Percentiles rank a stretch among this genome's conserved stretches.
Evolutionary conservation across 306 rosid genomes (phyloP).

Genomic region (Fagus sylvatica): DNA sequence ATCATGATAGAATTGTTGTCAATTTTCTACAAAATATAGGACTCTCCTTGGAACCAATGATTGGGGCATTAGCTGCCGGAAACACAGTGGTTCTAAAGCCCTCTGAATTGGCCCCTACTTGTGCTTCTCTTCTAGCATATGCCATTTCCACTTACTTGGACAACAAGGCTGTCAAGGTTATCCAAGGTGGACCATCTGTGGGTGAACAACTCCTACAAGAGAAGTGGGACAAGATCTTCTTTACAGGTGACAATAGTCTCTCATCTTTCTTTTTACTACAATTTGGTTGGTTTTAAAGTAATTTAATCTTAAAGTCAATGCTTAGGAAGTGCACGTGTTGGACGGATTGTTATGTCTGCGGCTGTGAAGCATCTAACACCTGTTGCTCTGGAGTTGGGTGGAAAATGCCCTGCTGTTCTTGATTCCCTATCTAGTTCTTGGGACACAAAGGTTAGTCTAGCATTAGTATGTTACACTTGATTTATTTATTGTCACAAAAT

Average conservation of each 20-base stretch:
- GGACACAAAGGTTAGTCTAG: constrained; percentile 48
- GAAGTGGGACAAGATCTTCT: constrained; percentile 74
- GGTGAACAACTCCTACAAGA: constrained; percentile 53
- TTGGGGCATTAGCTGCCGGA: constrained; percentile 88
- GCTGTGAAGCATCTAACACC: constrained; percentile 73
- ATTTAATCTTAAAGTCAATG: background rate
- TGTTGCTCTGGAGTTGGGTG: constrained; percentile 71
- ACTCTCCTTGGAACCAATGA: constrained; percentile 71
- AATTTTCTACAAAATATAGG: constrained; percentile 33
- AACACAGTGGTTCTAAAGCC: constrained; percentile 63
- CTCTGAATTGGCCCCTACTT: constrained; percentile 61
- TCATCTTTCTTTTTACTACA: background rate
- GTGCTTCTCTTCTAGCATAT: constrained; percentile 53
- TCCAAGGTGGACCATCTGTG: constrained; percentile 53
- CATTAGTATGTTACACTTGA: background rate
- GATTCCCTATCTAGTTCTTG: constrained; percentile 65
- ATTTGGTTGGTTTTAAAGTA: background rate
- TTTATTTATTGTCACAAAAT: background rate
- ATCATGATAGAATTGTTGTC: background rate
- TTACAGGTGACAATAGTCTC: constrained; percentile 48
- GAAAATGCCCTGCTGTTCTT: constrained; percentile 72
- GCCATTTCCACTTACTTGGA: constrained; percentile 50
- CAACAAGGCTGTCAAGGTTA: constrained; percentile 47
- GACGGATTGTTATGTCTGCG: constrained; percentile 61
- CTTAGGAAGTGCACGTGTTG: constrained; percentile 60